These are phyloP conservation scores for Xylaria scruposa DNA, from an alignment of 495 filamentous ascomycete species.

Conservation along the genomic window DNA sequence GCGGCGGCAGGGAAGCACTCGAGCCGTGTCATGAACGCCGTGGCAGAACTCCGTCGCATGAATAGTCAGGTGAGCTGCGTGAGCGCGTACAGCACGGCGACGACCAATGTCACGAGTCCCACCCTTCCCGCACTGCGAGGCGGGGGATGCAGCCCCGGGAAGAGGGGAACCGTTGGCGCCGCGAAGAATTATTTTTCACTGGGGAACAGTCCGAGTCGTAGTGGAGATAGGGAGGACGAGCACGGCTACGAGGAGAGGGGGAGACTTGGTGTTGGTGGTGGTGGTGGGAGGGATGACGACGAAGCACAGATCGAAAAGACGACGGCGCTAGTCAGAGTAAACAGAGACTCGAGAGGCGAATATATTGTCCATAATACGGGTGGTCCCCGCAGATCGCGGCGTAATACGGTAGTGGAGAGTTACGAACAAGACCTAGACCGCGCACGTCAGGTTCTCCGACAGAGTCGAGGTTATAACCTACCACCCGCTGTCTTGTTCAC, in stretches of 20 bases:
- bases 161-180: slow-evolving; percentile 28
- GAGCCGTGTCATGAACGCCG: slow-evolving; percentile 35
- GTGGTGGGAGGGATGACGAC: neutral
- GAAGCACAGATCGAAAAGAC: neutral
- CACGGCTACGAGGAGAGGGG: neutral
- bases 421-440: slow-evolving; percentile 26
- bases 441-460: slow-evolving; percentile 20
- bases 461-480: slow-evolving; percentile 23
- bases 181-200: slow-evolving; percentile 42
- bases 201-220: slow-evolving; percentile 22
- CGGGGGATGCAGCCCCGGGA: slow-evolving; percentile 39
- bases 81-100: slow-evolving; percentile 36
- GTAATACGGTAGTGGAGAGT: slow-evolving; percentile 31
- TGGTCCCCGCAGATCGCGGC: slow-evolving; percentile 16
- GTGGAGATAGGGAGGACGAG: neutral
- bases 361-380: slow-evolving; percentile 13
- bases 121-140: slow-evolving; percentile 42
- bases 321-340: neutral
- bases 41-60: slow-evolving; percentile 45
- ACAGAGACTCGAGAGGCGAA: neutral
- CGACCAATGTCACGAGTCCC: slow-evolving; percentile 29
- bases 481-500: slow-evolving; percentile 10
- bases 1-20: slow-evolving; percentile 24
- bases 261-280: neutral
- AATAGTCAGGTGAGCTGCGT: slow-evolving; percentile 42